Evolutionary conservation across 2,329 filamentous ascomycete genomes (phyloP).

Genomic region (Talaromyces sp.): DNA sequence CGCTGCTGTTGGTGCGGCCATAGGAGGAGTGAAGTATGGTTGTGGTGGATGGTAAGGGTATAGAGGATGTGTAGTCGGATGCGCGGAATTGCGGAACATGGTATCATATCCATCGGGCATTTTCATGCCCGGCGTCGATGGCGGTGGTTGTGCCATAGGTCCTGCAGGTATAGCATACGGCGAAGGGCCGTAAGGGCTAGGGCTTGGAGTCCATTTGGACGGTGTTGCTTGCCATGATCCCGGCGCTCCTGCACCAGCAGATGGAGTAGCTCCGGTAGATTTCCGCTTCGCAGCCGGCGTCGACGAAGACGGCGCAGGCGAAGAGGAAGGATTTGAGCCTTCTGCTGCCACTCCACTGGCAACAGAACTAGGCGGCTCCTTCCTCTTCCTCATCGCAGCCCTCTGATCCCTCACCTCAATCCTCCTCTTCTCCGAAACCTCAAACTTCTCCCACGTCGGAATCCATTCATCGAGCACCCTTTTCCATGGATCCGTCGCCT

Average conservation of each 20-base stretch:
- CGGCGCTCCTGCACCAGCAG: neutral
- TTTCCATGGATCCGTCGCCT: conserved; percentile 38
- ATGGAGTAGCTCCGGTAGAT: neutral
- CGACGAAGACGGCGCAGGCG: neutral
- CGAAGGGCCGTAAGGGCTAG: neutral
- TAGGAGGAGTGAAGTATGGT: conserved; percentile 6
- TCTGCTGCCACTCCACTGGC: neutral
- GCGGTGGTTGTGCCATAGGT: conserved; percentile 9
- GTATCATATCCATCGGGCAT: conserved; percentile 39
- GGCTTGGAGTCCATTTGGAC: neutral
- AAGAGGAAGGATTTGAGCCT: neutral
- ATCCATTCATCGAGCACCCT: conserved; percentile 40
- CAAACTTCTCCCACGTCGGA: conserved; percentile 40
- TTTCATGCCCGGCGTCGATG: conserved; percentile 24
- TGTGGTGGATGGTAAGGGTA: conserved; percentile 8
- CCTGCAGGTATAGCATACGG: neutral
- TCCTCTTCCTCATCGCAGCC: conserved; percentile 23
- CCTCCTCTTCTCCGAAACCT: conserved; percentile 35
- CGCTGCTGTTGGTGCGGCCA: conserved; percentile 12
- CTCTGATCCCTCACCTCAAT: conserved; percentile 38
- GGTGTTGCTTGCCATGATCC: conserved; percentile 15
- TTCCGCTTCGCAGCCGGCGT: neutral
- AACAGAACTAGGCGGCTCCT: conserved; percentile 22
- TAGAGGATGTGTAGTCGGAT: conserved; percentile 5
- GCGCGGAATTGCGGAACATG: conserved; percentile 31